These are phyloP conservation scores for Xylaria sp. DNA, from an alignment of 2,329 filamentous ascomycete genomes.

Conservation along the genomic window DNA sequence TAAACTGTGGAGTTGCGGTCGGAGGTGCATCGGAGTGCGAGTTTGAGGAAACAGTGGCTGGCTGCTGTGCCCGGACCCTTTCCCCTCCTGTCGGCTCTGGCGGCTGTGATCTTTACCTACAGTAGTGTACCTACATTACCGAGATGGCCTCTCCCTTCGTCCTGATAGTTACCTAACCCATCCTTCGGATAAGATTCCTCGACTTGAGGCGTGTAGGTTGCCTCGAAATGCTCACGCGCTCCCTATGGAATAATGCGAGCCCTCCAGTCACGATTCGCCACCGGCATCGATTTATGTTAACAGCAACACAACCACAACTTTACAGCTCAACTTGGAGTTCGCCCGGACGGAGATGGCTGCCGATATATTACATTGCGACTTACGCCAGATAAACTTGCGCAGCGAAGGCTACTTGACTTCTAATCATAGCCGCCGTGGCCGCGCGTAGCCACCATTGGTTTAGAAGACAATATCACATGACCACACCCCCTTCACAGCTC, in stretches of 20 bases:
- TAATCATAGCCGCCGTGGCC: slow-evolving; percentile 1
- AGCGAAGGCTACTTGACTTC: not conserved
- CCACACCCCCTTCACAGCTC: not conserved
- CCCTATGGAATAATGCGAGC: not conserved
- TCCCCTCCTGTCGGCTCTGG: slow-evolving; percentile 12
- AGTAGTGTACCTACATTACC: slow-evolving; percentile 18
- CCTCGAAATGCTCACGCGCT: not conserved
- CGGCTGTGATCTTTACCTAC: slow-evolving; percentile 15
- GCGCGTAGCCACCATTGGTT: slow-evolving; percentile 16
- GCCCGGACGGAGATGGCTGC: too few species aligned
- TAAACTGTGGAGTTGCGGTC: not conserved
- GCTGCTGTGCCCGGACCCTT: slow-evolving; percentile 9
- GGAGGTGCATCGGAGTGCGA: not conserved
- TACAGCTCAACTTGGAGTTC: too few species aligned
- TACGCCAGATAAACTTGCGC: too few species aligned
- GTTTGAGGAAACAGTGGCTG: not conserved
- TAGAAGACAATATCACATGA: slow-evolving; percentile 20
- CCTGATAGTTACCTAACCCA: slow-evolving; percentile 30
- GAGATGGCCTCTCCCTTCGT: not conserved
- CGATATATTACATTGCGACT: too few species aligned
- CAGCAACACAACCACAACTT: not conserved
- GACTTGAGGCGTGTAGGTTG: not conserved
- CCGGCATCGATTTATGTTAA: not conserved
- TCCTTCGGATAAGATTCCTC: not conserved
- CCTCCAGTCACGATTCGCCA: not conserved